Conservation (phyloP, 306 rosid genomes). For the Rosa rugosa region DNA sequence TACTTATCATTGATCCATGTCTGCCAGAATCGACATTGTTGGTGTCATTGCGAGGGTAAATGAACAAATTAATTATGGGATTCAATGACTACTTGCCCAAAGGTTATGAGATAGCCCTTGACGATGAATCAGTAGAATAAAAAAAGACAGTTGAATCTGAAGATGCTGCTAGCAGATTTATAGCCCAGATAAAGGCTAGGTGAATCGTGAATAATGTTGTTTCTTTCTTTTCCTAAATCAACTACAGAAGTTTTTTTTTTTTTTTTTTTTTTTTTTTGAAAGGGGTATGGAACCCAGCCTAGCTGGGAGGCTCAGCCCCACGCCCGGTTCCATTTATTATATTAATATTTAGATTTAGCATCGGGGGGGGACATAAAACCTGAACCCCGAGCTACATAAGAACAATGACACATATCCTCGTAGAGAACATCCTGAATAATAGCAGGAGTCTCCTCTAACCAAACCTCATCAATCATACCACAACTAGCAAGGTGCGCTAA, state of each 20-base stretch:
- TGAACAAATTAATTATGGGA: conserved; percentile 81
- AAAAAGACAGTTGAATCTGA: conserved; percentile 46
- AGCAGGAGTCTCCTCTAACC: no score
- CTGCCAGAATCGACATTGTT: conserved; percentile 75
- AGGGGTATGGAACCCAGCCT: no score
- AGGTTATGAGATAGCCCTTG: conserved; percentile 87
- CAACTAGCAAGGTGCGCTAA: no score
- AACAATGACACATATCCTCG: no score
- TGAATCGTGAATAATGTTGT: conserved; percentile 24
- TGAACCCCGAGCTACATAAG: no score
- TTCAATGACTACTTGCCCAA: conserved; percentile 91
- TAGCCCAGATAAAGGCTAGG: conserved; percentile 98
- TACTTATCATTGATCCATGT: not conserved
- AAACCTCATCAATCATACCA: no score
- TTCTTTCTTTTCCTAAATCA: conserved; percentile 5
- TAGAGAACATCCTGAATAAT: no score
- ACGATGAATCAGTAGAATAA: conserved; percentile 26
- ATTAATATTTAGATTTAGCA: no score
- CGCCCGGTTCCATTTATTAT: no score
- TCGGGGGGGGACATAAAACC: no score
- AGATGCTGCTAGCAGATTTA: conserved; percentile 82
- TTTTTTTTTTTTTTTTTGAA: no score
- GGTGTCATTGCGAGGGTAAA: conserved; percentile 91
- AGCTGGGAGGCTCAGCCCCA: no score
- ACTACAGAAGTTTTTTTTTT: not conserved